Percentiles rank a stretch among this genome's conserved stretches.
These are phyloP conservation scores for Perkinsus chesapeaki DNA, from an alignment of 169 alveolate species.

Conservation along the genomic window DNA sequence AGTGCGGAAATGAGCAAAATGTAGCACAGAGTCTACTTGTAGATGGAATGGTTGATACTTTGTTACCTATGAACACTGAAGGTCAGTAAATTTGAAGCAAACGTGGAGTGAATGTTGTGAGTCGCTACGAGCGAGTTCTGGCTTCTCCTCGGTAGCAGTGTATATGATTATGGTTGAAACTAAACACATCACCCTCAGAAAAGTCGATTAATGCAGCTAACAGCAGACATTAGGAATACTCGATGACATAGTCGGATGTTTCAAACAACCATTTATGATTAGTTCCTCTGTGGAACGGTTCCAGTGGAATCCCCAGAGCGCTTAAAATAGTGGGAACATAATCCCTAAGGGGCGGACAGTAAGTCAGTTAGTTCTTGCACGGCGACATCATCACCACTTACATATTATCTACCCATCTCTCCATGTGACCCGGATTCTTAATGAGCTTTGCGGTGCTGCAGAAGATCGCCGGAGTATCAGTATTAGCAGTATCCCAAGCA, in stretches of 20 bases:
- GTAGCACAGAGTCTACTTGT: too few species aligned
- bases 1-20: too few species aligned
- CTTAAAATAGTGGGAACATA: background rate
- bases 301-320: background rate
- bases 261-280: background rate
- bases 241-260: background rate
- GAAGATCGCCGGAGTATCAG: background rate
- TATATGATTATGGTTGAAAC: background rate
- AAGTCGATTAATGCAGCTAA: too few species aligned
- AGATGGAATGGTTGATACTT: too few species aligned
- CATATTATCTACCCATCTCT: background rate
- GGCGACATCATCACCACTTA: background rate
- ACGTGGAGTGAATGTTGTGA: too few species aligned
- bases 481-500: background rate
- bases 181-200: too few species aligned
- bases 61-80: too few species aligned
- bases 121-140: too few species aligned
- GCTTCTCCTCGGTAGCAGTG: too few species aligned
- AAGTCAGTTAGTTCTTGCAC: background rate
- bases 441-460: background rate
- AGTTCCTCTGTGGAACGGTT: background rate
- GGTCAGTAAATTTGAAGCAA: too few species aligned
- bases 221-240: background rate
- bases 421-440: background rate
- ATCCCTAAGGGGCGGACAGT: background rate